Evolutionary conservation across 116 monocot genomes (phyloP), one percentile per base, ranked within the genome.

Genomic region (Cymodocea nodosa): DNA sequence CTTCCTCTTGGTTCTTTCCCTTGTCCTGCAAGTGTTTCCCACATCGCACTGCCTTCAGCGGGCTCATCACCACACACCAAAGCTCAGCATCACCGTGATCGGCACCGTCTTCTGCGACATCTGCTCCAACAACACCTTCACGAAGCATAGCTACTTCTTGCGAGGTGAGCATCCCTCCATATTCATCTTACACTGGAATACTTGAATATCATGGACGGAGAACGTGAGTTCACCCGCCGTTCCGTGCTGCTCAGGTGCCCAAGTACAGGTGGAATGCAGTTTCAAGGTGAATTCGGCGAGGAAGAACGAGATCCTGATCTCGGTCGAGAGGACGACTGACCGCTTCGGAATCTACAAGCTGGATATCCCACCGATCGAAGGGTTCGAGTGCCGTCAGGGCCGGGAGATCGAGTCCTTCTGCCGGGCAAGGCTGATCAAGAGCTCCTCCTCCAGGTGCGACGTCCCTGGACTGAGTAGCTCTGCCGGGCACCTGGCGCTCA

Each of bases 81-180:
- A 39, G 15, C 10, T 69, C 56, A 89, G 89, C 66, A 78, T 94
- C 69, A 94, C 94, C 16, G 80, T 94, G 2, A 79, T 89, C 0
- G 94, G 94, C 64, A 73, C 82, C 17, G 94, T 94, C 78, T 94
- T 82, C 87, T 94, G 89, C 65, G 94, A 94, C 66, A 78, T 80
- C 70, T 94, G 94, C 86, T 82, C 84, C 53, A 72, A 75, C 68
- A 89, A 83, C 76, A 82, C 70, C 75, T 94, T 94, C 94, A 80
- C 94, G 69, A 86, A 76, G 36, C 69, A 94, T 71, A 87, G 94
- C 86, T 94, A 84, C 78, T 94, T 89, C 80, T 60, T 89, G 16
- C 67, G 72, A 75, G 89, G 94, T 89, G 56, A 51, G 63, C 23
- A 23, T 24, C 3, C 36, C 18, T 4, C 18, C 16, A 17, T 7